phyloP scores from a whole-genome alignment of 345 rosid species.

The Rhodamnia rubescens region DNA sequence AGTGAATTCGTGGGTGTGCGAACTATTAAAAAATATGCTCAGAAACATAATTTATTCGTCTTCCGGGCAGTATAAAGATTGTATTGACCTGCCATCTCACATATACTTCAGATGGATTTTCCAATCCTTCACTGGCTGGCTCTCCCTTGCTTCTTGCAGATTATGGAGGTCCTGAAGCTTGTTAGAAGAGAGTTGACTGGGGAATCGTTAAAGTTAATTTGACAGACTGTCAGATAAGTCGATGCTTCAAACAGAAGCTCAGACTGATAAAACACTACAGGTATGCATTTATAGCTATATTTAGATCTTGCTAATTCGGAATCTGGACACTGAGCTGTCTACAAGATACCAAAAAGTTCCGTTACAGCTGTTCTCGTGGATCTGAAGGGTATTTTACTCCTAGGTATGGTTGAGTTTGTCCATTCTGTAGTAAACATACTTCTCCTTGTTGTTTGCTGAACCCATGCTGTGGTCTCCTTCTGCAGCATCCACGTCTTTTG shows the following conservation, averaged over 20 bases:
- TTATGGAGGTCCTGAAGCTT: slow-evolving; percentile 73
- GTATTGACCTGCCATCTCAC: not conserved
- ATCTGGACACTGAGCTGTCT: not conserved
- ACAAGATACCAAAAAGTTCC: not conserved
- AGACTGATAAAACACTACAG: not conserved
- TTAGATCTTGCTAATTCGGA: not conserved
- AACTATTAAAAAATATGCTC: not conserved
- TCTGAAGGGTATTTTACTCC: not conserved
- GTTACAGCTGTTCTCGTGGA: not conserved
- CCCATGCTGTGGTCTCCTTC: not conserved
- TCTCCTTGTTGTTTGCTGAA: not conserved
- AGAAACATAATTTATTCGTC: not conserved
- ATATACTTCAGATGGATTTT: not conserved
- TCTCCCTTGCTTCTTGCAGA: slow-evolving; percentile 25
- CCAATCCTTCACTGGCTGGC: not conserved
- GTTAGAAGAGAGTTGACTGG: slow-evolving; percentile 76
- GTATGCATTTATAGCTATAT: not conserved
- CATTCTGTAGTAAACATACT: not conserved
- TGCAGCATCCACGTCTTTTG: not conserved
- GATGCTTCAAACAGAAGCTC: not conserved
- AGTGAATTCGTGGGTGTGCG: not conserved
- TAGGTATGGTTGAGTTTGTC: not conserved
- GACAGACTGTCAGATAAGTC: not conserved
- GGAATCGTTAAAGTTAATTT: slow-evolving; percentile 24
- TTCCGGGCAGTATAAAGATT: not conserved